Evolutionary conservation across 2,329 filamentous ascomycete species (phyloP).

Genomic region (Calonectria honghensis): DNA sequence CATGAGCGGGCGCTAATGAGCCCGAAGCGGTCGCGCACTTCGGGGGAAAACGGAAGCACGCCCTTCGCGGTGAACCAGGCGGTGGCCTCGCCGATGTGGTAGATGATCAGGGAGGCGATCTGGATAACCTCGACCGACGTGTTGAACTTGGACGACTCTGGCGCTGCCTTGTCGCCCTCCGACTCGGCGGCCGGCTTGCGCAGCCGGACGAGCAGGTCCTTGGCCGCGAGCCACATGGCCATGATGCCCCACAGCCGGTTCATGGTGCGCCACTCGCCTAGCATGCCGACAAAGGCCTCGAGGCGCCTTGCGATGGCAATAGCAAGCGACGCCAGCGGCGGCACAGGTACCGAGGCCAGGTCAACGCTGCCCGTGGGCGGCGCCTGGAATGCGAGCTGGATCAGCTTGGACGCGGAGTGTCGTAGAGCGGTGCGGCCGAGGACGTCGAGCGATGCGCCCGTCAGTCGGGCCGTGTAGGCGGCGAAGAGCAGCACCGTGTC

Average conservation of each 20-base stretch:
- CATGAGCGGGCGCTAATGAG: slow-evolving; percentile 87
- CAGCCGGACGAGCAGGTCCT: slow-evolving; percentile 63
- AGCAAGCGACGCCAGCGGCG: slow-evolving; percentile 64
- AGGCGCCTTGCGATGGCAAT: slow-evolving; percentile 72
- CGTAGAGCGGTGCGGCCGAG: slow-evolving; percentile 76
- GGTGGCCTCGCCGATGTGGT: slow-evolving; percentile 89
- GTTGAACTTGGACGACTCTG: slow-evolving; percentile 61
- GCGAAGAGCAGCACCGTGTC: slow-evolving; percentile 81
- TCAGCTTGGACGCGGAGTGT: slow-evolving; percentile 69
- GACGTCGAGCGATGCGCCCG: slow-evolving; percentile 69
- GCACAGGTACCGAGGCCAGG: slow-evolving; percentile 62
- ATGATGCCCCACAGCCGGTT: slow-evolving; percentile 85
- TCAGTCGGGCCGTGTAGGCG: slow-evolving; percentile 79
- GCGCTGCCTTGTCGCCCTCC: slow-evolving; percentile 44
- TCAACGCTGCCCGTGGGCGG: slow-evolving; percentile 70
- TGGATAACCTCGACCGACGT: slow-evolving; percentile 78
- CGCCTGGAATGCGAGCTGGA: slow-evolving; percentile 71
- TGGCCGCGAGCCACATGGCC: slow-evolving; percentile 82
- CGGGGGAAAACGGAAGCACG: slow-evolving; percentile 76
- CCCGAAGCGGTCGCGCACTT: slow-evolving; percentile 77
- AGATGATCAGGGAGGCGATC: slow-evolving; percentile 79
- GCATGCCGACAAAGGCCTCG: slow-evolving; percentile 77
- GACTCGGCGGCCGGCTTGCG: slow-evolving; percentile 57
- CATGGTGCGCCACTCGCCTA: slow-evolving; percentile 84
- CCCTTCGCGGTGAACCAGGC: slow-evolving; percentile 86